phyloP scores from a whole-genome alignment of 352 stramenopile species.

The Phytophthora constricta region DNA sequence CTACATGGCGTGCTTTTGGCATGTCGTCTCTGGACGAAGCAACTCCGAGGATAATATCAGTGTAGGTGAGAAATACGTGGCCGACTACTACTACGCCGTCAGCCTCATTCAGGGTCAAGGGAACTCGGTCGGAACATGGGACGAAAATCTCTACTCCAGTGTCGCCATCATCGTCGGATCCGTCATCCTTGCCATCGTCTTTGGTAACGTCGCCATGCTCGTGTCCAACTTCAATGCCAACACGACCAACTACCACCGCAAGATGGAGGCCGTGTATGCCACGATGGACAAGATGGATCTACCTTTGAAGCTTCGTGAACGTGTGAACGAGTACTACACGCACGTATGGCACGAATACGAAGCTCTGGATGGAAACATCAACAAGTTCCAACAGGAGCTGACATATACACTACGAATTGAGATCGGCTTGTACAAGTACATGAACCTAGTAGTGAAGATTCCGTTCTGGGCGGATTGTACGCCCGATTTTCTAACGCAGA shows the following conservation, averaged over 20 bases:
- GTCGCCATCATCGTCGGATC: conserved; percentile 53
- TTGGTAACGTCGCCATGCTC: conserved; percentile 61
- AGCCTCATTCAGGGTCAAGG: conserved; percentile 61
- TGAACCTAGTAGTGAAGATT: conserved; percentile 44
- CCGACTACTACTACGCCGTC: conserved; percentile 40
- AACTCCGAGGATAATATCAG: background rate
- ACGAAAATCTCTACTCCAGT: conserved; percentile 41
- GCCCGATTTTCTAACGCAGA: conserved; percentile 48
- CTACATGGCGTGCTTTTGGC: conserved; percentile 57
- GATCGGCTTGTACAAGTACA: conserved; percentile 47
- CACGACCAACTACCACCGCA: conserved; percentile 56
- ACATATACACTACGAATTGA: conserved; percentile 49
- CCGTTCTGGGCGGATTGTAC: conserved; percentile 50
- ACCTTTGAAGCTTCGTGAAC: conserved; percentile 36
- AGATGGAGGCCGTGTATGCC: conserved; percentile 64
- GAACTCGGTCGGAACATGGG: conserved; percentile 1
- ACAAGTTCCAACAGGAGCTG: conserved; percentile 47
- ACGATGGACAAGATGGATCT: conserved; percentile 61
- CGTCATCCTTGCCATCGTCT: conserved; percentile 58
- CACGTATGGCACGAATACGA: conserved; percentile 59
- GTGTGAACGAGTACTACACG: conserved; percentile 57
- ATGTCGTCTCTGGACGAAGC: conserved; percentile 20
- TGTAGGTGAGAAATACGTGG: conserved; percentile 35
- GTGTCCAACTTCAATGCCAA: conserved; percentile 63
- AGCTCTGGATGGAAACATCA: conserved; percentile 42